phyloP scores from a whole-genome alignment of 1,284 basidiomycete species.

The Ustilago loliicola region DNA sequence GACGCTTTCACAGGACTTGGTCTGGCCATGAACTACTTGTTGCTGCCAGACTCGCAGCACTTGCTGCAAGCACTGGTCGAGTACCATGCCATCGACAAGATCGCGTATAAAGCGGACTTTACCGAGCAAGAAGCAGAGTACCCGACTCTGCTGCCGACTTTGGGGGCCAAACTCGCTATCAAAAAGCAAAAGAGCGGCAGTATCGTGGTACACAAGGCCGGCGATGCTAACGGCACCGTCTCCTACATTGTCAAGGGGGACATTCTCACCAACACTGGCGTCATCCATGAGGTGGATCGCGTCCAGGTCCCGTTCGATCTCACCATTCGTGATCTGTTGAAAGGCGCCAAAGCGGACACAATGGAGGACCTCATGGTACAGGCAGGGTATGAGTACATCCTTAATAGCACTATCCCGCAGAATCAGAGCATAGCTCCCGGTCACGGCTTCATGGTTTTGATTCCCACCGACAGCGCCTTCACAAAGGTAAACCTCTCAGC shows the following conservation, averaged over 20 bases:
- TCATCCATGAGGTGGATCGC: constrained; percentile 86
- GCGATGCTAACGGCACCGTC: constrained; percentile 19
- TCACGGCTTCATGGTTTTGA: constrained; percentile 75
- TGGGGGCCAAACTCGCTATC: constrained; percentile 39
- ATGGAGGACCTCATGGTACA: constrained; percentile 82
- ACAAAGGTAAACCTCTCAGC: constrained; percentile 86
- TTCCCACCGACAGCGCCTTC: constrained; percentile 92
- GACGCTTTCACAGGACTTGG: constrained; percentile 88
- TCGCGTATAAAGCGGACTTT: constrained; percentile 81
- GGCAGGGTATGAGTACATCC: constrained; percentile 80
- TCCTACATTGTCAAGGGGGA: constrained; percentile 73
- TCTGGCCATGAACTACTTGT: constrained; percentile 87
- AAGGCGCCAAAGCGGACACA: constrained; percentile 82
- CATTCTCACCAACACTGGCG: constrained; percentile 86
- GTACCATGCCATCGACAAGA: constrained; percentile 84
- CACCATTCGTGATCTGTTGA: constrained; percentile 83
- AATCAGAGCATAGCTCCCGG: constrained; percentile 14
- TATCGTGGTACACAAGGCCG: constrained; percentile 43
- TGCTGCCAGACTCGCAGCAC: constrained; percentile 76
- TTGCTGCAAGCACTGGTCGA: constrained; percentile 85
- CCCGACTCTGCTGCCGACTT: constrained; percentile 62
- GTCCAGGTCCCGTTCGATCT: constrained; percentile 89
- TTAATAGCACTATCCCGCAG: constrained; percentile 78
- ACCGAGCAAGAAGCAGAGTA: constrained; percentile 65
- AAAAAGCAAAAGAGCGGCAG: constrained; percentile 48